These are phyloP conservation scores for Venustampulla echinocandica DNA, from an alignment of 495 filamentous ascomycete species.

Conservation along the genomic window DNA sequence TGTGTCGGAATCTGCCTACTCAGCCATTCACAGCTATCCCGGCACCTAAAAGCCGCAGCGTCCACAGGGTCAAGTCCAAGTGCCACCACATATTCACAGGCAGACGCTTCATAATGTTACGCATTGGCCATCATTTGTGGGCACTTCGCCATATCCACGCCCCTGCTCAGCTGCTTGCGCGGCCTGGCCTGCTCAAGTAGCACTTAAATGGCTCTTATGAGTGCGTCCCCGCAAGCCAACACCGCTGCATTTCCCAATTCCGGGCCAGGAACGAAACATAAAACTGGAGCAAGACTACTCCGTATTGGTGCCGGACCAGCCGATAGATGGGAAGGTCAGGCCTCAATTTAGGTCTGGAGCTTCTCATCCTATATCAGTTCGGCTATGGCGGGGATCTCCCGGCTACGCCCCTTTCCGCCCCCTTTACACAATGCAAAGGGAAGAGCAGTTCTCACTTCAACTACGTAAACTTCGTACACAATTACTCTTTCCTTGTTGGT, in stretches of 20 bases:
- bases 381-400: too few species aligned
- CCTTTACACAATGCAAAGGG: too few species aligned
- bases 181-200: constrained; percentile 2
- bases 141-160: too few species aligned
- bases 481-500: too few species aligned
- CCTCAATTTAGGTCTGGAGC: not conserved
- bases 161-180: constrained; percentile 5
- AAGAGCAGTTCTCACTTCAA: too few species aligned
- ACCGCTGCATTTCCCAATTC: too few species aligned
- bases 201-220: too few species aligned
- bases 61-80: not conserved
- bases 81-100: not conserved
- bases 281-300: not conserved
- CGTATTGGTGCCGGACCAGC: not conserved
- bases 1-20: not conserved
- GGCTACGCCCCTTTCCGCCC: too few species aligned
- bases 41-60: not conserved
- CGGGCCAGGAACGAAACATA: not conserved
- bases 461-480: too few species aligned
- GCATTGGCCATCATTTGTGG: too few species aligned
- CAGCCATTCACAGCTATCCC: not conserved
- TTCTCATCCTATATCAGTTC: too few species aligned
- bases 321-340: not conserved
- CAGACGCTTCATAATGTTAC: not conserved
- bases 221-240: too few species aligned